phyloP scores from a whole-genome alignment of 2,329 filamentous ascomycete genomes.

The Exophiala oligosperma region DNA sequence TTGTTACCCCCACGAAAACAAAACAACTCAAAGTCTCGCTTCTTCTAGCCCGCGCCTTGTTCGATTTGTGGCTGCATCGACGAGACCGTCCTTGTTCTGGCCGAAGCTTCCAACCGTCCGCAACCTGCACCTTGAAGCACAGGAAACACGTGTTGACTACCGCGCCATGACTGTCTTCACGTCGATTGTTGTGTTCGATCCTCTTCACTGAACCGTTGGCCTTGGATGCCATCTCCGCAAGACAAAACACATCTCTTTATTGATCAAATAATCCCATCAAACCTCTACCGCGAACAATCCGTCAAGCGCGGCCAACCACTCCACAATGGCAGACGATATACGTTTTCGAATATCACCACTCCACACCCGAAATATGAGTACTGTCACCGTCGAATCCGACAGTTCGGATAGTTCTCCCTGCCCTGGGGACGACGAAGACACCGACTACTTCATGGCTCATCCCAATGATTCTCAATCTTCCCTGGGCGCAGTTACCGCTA shows the following conservation, averaged over 20 bases:
- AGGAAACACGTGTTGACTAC: neutral
- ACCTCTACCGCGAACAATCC: neutral
- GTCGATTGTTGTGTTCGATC: neutral
- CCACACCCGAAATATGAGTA: constrained; percentile 28
- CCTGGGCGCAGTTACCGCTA: constrained; percentile 70
- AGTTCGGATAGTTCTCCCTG: constrained; percentile 42
- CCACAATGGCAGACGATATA: constrained; percentile 26
- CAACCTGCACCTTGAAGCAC: neutral
- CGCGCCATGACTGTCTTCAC: constrained; percentile 1
- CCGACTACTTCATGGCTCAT: constrained; percentile 83
- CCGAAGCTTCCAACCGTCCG: neutral
- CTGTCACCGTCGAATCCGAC: constrained; percentile 28
- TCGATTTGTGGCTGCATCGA: neutral
- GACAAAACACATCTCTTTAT: neutral
- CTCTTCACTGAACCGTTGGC: neutral
- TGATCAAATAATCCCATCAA: neutral
- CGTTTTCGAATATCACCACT: constrained; percentile 24
- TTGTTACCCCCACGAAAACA: too few species aligned
- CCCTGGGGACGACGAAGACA: constrained; percentile 76
- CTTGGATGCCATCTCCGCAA: neutral
- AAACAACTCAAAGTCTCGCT: neutral
- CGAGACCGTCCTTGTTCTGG: neutral
- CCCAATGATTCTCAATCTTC: constrained; percentile 91
- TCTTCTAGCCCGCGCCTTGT: neutral
- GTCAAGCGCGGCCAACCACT: constrained; percentile 10